A percentile compares a stretch with the other conserved stretches of the same genome.
Conservation (phyloP, 148 eudicot species). For the Heliosperma pusillum region DNA sequence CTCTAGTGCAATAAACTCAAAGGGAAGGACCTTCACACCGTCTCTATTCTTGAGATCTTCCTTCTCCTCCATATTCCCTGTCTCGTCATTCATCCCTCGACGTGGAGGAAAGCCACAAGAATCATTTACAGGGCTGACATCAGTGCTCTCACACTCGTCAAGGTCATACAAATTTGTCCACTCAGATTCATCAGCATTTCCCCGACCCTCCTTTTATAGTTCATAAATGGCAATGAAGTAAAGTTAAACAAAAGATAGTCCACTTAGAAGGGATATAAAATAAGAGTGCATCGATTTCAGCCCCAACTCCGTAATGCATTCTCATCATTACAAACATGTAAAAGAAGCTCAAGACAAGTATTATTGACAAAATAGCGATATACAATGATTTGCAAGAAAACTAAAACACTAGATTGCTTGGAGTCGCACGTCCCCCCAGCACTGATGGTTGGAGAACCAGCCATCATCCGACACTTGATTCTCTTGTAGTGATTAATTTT, state of each 20-base stretch:
- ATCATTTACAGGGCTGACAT: constrained; percentile 50
- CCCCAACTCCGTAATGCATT: neutral
- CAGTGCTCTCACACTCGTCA: constrained; percentile 54
- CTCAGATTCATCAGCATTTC: constrained; percentile 42
- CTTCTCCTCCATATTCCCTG: constrained; percentile 50
- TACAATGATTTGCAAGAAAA: no score
- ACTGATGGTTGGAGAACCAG: no score
- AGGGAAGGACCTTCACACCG: constrained; percentile 80
- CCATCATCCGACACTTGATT: no score
- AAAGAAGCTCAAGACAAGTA: neutral
- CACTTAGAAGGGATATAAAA: neutral
- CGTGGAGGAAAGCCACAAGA: constrained; percentile 53
- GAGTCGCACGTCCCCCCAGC: no score
- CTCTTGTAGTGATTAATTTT: no score
- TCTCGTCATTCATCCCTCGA: constrained; percentile 33
- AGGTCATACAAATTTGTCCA: constrained; percentile 76
- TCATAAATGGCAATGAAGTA: constrained; percentile 1
- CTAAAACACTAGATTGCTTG: no score
- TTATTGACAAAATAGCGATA: no score
- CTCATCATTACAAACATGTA: neutral
- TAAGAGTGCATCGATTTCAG: constrained; percentile 5
- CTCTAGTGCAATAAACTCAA: constrained; percentile 94
- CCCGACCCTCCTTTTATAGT: constrained; percentile 45
- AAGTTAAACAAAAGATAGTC: constrained; percentile 7
- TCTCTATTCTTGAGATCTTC: constrained; percentile 60